These are phyloP conservation scores for Fusarium keratoplasticum DNA, from an alignment of 2,329 filamentous ascomycete species.

Conservation along the genomic window DNA sequence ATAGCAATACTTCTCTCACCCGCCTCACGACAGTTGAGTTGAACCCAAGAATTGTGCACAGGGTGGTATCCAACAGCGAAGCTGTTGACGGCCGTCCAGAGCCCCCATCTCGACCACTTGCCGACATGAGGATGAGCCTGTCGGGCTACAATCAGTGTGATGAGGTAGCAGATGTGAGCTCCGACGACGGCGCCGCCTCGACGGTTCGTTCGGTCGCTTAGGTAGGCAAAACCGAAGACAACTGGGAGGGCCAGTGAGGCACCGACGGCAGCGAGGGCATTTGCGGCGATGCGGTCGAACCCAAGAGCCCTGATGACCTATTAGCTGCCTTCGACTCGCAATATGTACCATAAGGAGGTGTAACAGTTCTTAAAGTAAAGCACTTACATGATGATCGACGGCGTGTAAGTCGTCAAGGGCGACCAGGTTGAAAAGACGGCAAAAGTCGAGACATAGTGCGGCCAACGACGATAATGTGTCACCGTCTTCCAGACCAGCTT, in stretches of 20 bases:
- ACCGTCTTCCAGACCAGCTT: slow-evolving; percentile 57
- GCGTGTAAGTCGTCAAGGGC: slow-evolving; percentile 63
- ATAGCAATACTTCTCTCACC: slow-evolving; percentile 61
- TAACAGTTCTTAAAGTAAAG: not conserved
- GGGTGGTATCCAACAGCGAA: slow-evolving; percentile 65
- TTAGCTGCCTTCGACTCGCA: not conserved
- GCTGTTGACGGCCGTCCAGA: slow-evolving; percentile 61
- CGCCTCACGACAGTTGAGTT: slow-evolving; percentile 59
- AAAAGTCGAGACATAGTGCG: slow-evolving; percentile 61
- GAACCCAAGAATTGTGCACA: slow-evolving; percentile 63
- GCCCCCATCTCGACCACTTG: slow-evolving; percentile 18
- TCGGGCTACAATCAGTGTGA: slow-evolving; percentile 55
- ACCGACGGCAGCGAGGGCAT: slow-evolving; percentile 58
- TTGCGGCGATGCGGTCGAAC: slow-evolving; percentile 58
- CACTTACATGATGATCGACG: slow-evolving; percentile 55
- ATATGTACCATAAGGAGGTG: not conserved
- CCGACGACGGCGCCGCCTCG: slow-evolving; percentile 57
- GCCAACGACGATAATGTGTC: slow-evolving; percentile 59
- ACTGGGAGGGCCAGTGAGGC: slow-evolving; percentile 58
- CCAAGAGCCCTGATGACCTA: slow-evolving; percentile 25
- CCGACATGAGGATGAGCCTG: slow-evolving; percentile 51
- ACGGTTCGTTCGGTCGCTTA: slow-evolving; percentile 59
- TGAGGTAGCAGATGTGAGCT: slow-evolving; percentile 58
- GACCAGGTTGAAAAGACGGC: slow-evolving; percentile 65
- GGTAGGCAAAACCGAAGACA: slow-evolving; percentile 60